These are phyloP conservation scores for Agrostemma githago DNA, from an alignment of 148 eudicot species.

Conservation along the genomic window DNA sequence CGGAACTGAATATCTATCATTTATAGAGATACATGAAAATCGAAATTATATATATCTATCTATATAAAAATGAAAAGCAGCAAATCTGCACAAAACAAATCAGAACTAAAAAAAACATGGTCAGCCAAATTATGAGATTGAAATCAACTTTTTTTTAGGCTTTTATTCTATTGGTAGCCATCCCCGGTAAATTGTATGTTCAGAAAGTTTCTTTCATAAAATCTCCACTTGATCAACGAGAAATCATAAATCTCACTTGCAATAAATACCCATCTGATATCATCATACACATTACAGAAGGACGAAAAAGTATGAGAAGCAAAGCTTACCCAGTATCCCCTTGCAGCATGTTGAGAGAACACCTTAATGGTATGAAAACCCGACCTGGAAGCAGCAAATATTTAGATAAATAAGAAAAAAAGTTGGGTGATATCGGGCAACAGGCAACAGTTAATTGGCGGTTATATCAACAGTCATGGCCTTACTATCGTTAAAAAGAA, in stretches of 20 bases:
- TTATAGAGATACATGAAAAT: background rate
- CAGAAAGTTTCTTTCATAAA: background rate
- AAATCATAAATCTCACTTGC: background rate
- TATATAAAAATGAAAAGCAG: background rate
- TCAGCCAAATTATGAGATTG: background rate
- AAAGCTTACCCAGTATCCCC: conserved; percentile 90
- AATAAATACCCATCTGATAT: background rate
- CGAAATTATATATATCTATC: background rate
- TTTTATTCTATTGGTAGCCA: background rate
- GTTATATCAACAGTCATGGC: background rate
- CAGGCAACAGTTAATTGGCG: background rate
- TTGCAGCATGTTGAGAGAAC: conserved; percentile 92
- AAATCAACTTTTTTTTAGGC: background rate
- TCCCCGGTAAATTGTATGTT: background rate
- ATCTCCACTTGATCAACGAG: background rate
- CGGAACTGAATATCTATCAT: background rate
- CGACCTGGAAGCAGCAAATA: conserved; percentile 28
- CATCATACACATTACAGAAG: background rate
- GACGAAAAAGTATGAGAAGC: background rate
- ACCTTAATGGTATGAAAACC: conserved; percentile 56
- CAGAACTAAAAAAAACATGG: background rate
- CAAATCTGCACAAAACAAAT: background rate
- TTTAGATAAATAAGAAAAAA: conserved; percentile 22
- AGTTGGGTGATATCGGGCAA: background rate
- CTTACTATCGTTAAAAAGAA: conserved; percentile 55